Evolutionary conservation across 495 filamentous ascomycete genomes (phyloP).

Genomic region (Neurospora sp.): DNA sequence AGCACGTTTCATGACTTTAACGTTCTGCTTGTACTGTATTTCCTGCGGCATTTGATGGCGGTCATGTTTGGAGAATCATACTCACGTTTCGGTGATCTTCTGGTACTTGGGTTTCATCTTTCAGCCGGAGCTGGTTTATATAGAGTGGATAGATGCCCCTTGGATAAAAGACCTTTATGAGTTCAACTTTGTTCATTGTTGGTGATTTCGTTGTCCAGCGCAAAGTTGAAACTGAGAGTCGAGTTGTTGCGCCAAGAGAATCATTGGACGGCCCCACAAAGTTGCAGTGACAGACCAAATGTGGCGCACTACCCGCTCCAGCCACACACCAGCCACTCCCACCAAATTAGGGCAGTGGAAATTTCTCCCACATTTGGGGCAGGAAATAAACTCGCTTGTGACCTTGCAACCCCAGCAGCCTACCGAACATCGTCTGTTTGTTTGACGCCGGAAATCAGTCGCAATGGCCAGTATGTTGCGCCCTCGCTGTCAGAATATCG

Average conservation of each 20-base stretch:
- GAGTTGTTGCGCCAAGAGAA: neutral
- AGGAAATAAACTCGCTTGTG: slow-evolving; percentile 13
- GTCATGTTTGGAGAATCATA: neutral
- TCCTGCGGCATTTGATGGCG: neutral
- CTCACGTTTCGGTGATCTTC: neutral
- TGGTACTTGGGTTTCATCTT: neutral
- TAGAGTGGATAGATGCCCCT: neutral
- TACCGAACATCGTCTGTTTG: slow-evolving; percentile 15
- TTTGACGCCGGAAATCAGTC: slow-evolving; percentile 26
- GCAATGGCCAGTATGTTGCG: slow-evolving; percentile 41
- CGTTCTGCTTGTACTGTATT: neutral
- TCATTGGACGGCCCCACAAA: neutral
- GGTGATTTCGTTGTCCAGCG: neutral
- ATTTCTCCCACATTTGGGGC: slow-evolving; percentile 22
- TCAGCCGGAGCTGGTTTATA: neutral
- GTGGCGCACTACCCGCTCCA: neutral
- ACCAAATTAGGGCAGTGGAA: slow-evolving; percentile 21
- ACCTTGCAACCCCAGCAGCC: slow-evolving; percentile 13
- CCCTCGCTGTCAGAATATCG: neutral
- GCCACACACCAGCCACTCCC: slow-evolving; percentile 15
- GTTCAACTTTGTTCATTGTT: neutral
- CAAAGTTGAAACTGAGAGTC: neutral
- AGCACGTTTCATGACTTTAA: neutral
- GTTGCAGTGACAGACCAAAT: neutral
- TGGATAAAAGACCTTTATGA: neutral